A percentile compares a stretch with the other conserved stretches of the same genome.
Evolutionary conservation across 176 grass and related monocot genomes (phyloP).

Genomic region (Elymus sibiricus): DNA sequence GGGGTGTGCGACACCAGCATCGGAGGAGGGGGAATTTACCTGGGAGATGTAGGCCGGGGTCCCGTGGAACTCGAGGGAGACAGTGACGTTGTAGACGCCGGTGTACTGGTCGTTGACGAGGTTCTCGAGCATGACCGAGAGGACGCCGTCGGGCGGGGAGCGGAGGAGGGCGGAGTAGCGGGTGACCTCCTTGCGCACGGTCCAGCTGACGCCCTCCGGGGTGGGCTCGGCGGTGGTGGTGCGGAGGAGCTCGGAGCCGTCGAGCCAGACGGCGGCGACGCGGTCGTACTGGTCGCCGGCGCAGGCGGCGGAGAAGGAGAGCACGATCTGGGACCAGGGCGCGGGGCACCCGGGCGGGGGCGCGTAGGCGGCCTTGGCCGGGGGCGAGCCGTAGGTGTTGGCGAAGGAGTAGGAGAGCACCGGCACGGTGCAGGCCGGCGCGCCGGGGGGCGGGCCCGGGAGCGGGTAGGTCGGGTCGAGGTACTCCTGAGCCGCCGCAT

Average conservation of each 20-base stretch:
- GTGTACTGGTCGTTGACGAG: constrained; percentile 73
- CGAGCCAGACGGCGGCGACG: constrained; percentile 83
- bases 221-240: constrained; percentile 83
- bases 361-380: constrained; percentile 42
- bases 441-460: constrained; percentile 18
- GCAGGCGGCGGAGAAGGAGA: constrained; percentile 60
- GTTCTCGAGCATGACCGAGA: constrained; percentile 96
- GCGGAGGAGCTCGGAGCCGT: constrained; percentile 77
- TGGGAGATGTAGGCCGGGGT: constrained; percentile 13
- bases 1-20: background rate
- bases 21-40: background rate
- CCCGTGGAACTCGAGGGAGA: constrained; percentile 71
- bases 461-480: constrained; percentile 59
- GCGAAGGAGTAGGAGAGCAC: constrained; percentile 71
- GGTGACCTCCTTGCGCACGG: constrained; percentile 79
- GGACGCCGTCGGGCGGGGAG: constrained; percentile 37
- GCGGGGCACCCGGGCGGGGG: constrained; percentile 49
- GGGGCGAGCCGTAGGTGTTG: constrained; percentile 69
- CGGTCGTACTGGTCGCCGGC: constrained; percentile 90
- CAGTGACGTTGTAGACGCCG: constrained; percentile 69
- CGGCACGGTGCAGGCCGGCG: constrained; percentile 46
- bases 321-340: constrained; percentile 70
- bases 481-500: constrained; percentile 39
- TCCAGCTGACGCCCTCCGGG: constrained; percentile 66
- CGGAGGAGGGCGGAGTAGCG: constrained; percentile 52